These are phyloP conservation scores for Candida wancherniae DNA, from an alignment of 805 yeast genomes.

Conservation along the genomic window DNA sequence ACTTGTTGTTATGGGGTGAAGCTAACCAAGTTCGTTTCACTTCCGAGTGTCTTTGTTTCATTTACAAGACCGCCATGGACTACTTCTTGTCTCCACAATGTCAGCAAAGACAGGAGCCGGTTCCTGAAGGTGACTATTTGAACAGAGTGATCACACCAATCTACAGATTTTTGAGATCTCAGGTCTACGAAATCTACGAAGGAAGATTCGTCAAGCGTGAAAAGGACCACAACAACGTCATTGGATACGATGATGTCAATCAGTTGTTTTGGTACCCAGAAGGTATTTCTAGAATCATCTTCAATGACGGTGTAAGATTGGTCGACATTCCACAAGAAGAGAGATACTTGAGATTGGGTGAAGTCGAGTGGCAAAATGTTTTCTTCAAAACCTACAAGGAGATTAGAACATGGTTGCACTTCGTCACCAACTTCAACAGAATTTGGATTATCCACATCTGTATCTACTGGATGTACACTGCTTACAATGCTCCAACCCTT, in stretches of 20 bases:
- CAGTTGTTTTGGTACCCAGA: constrained; percentile 99
- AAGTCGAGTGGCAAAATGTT: constrained; percentile 85
- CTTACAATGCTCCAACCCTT: constrained; percentile 86
- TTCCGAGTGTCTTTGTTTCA: constrained; percentile 76
- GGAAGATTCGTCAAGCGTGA: constrained; percentile 84
- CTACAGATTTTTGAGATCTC: constrained; percentile 72
- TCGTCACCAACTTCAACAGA: constrained; percentile 69
- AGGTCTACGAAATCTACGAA: constrained; percentile 75
- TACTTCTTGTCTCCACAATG: constrained; percentile 85
- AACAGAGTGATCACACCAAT: constrained; percentile 91
- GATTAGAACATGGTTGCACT: constrained; percentile 72
- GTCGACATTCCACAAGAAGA: constrained; percentile 87
- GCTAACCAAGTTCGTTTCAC: constrained; percentile 93
- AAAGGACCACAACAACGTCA: constrained; percentile 71
- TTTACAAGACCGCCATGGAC: constrained; percentile 92
- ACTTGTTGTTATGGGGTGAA: constrained; percentile 82
- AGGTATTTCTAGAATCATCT: constrained; percentile 88
- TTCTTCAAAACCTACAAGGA: constrained; percentile 79
- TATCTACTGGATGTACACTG: constrained; percentile 90
- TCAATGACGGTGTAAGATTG: constrained; percentile 88
- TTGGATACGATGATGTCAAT: constrained; percentile 97
- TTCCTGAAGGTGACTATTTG: constrained; percentile 86
- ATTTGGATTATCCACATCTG: constrained; percentile 94
- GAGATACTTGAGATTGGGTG: constrained; percentile 85
- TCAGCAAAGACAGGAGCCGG: constrained; percentile 79